Percentiles rank a stretch among this genome's conserved stretches.
phyloP scores from a whole-genome alignment of 371 early-diverging fungal genomes.

The Saksenaea oblongispora region DNA sequence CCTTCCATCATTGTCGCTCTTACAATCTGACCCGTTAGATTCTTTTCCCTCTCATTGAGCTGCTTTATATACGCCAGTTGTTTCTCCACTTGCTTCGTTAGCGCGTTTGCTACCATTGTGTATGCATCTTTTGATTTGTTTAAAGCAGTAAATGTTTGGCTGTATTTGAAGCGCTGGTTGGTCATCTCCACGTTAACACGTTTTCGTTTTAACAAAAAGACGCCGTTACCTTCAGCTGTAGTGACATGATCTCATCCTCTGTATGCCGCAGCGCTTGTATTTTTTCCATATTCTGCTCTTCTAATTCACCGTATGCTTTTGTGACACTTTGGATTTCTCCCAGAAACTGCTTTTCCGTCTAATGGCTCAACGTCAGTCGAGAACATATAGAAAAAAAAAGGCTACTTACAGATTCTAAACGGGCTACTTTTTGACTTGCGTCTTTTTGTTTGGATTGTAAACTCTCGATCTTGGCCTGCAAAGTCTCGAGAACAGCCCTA shows the following conservation, averaged over 20 bases:
- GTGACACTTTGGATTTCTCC: conserved; percentile 79
- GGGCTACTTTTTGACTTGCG: conserved; percentile 5
- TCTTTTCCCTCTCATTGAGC: conserved; percentile 78
- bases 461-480: conserved; percentile 15
- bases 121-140: conserved; percentile 71
- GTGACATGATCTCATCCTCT: conserved; percentile 75
- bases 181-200: conserved; percentile 16
- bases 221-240: conserved; percentile 63
- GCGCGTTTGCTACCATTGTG: conserved; percentile 62
- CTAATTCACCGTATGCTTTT: conserved; percentile 75
- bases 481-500: not conserved
- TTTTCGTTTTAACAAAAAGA: not conserved
- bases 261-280: conserved; percentile 72
- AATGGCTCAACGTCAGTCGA: not conserved
- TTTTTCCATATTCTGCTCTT: conserved; percentile 78
- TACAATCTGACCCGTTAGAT: conserved; percentile 63
- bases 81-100: conserved; percentile 77
- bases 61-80: conserved; percentile 79
- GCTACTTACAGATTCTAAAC: conserved; percentile 13
- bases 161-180: conserved; percentile 63
- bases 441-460: conserved; percentile 1
- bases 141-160: conserved; percentile 69
- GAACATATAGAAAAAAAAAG: not conserved
- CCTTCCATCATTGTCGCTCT: not conserved
- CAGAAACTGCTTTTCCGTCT: conserved; percentile 61